Evolutionary conservation across 2,329 filamentous ascomycete genomes (phyloP), one percentile per base, ranked within the genome.

Genomic region (Claviceps maximensis): DNA sequence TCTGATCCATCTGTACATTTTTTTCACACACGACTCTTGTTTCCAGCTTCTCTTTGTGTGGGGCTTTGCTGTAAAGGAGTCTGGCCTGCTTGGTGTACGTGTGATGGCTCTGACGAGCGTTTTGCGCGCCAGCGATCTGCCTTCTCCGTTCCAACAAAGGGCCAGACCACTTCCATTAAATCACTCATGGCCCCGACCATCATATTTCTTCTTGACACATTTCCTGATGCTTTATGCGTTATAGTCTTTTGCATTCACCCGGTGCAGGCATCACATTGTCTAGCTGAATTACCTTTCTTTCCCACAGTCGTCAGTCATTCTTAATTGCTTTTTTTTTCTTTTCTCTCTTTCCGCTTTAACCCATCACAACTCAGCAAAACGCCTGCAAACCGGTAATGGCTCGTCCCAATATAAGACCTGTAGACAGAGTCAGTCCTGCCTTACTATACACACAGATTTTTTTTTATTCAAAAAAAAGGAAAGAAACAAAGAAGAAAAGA

Each of bases 371-470:
- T 45, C 72, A 87, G 52, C 80, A 83, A 73, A 93, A 93, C 8
- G 87, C 87, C 69, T 93, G 88, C 25, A 91, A 72, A 23, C 87
- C 86, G 38, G 82, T 84, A 55, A 86, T 85, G 15, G 82, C 82
- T 57, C 82, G 74, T 53, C 83, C 83, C 50, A 86, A 63, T 61
- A 86, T 86, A 62, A 86, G 73, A 62, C 79, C 84, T 87, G 60
- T n/a, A 67, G 56, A 61, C 55, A 51, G 15, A 42, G 55, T 46
- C 51, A 54, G 42, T 52, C n/a, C 2, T 25, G 23, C 19, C 31
- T 40, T 19, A 5, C 15, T 27, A 21, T 2, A 17, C 27, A 47
- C 46, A 42, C 21, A 25, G n/a, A n/a, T n/a, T n/a, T n/a, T n/a
- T n/a, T n/a, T n/a, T n/a, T n/a, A n/a, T n/a, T n/a, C n/a, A n/a